phyloP scores from a whole-genome alignment of 2,329 filamentous ascomycete genomes.

The Fusarium torreyae region DNA sequence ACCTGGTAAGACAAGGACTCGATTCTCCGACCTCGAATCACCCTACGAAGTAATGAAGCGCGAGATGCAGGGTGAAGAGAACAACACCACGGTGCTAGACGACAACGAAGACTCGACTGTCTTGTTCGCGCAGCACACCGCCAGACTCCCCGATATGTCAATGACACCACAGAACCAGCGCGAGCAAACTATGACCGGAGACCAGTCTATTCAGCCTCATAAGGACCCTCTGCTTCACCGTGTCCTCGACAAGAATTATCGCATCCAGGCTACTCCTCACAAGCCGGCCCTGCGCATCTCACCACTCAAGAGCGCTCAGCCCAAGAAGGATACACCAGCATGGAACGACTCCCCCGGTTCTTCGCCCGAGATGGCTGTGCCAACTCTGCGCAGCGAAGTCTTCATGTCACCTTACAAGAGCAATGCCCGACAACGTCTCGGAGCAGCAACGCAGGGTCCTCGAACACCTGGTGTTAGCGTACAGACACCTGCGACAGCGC shows the following conservation, averaged over 20 bases:
- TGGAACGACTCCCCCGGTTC: conserved; percentile 76
- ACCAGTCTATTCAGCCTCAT: conserved; percentile 56
- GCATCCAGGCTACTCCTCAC: conserved; percentile 91
- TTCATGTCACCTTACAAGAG: conserved; percentile 82
- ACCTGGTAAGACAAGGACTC: conserved; percentile 65
- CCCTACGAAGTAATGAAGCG: conserved; percentile 82
- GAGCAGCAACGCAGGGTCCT: conserved; percentile 64
- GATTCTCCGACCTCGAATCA: conserved; percentile 78
- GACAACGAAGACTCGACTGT: conserved; percentile 64
- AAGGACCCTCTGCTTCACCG: conserved; percentile 89
- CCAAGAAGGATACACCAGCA: conserved; percentile 55
- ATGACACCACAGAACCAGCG: conserved; percentile 72
- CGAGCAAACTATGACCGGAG: conserved; percentile 49
- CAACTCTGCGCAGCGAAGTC: conserved; percentile 86
- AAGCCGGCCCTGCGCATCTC: conserved; percentile 65
- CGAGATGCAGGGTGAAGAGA: conserved; percentile 70
- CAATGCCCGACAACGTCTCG: conserved; percentile 59
- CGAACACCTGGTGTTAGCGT: conserved; percentile 89
- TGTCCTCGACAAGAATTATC: conserved; percentile 95
- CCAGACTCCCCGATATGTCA: conserved; percentile 73
- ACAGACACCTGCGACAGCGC: conserved; percentile 75
- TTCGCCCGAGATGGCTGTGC: conserved; percentile 83
- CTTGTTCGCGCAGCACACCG: conserved; percentile 67
- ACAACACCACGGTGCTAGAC: conserved; percentile 55
- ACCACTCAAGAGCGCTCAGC: conserved; percentile 60